These are phyloP conservation scores for Leccinum truebloodii DNA, from an alignment of 768 basidiomycete genomes.

Conservation along the genomic window DNA sequence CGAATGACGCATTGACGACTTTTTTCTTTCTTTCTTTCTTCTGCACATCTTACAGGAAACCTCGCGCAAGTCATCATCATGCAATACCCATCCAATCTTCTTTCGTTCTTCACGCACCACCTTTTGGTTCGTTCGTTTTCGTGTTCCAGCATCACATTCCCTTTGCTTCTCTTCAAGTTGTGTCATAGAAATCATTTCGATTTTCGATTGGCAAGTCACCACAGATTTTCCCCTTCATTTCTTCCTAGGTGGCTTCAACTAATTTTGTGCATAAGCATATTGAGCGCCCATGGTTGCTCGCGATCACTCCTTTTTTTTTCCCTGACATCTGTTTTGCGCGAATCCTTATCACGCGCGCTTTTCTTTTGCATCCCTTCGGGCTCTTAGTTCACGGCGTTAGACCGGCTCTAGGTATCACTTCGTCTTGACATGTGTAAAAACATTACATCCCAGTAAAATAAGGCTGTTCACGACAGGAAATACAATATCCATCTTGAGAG, in stretches of 20 bases:
- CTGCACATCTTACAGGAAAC: neutral
- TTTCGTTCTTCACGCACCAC: neutral
- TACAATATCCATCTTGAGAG: conserved; percentile 2
- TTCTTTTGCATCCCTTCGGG: neutral
- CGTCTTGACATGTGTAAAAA: neutral
- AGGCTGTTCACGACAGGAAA: conserved; percentile 7
- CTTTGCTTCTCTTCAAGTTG: neutral
- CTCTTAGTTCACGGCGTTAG: conserved; percentile 6
- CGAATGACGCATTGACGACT: conserved; percentile 11
- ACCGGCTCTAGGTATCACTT: conserved; percentile 14
- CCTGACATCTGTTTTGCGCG: neutral
- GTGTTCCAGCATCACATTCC: neutral
- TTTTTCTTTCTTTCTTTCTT: neutral
- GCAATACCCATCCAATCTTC: neutral
- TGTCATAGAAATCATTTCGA: neutral
- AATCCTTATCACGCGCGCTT: neutral
- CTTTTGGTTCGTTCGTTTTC: neutral
- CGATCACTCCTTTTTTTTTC: neutral
- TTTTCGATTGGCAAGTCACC: neutral
- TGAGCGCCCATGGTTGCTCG: neutral
- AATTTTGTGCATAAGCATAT: neutral
- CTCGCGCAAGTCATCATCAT: neutral
- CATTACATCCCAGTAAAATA: conserved; percentile 1
- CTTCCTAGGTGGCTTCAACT: neutral
- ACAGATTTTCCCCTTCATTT: neutral